Conservation (phyloP, 352 stramenopile species). For the Phytophthora brassicae region DNA sequence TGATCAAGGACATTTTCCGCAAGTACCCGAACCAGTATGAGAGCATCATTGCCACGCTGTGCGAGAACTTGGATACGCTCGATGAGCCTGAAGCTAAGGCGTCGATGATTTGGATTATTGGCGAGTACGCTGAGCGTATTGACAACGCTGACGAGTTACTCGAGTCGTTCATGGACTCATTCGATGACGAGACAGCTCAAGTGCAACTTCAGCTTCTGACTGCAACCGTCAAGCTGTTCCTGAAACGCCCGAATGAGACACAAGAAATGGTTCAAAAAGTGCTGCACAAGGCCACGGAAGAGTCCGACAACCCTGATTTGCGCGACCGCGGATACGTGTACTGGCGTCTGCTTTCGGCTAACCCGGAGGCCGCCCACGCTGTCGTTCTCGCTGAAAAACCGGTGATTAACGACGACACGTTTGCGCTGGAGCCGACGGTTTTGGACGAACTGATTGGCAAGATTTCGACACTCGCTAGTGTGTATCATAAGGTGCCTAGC, state of each 20-base stretch:
- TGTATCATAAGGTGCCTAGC: conserved; percentile 97
- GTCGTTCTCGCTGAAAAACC: conserved; percentile 98
- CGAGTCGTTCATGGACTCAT: conserved; percentile 98
- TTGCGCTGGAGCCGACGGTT: conserved; percentile 92
- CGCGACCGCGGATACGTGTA: conserved; percentile 99
- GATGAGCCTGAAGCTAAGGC: conserved; percentile 99
- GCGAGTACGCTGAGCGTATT: conserved; percentile 99
- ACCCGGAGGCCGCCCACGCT: conserved; percentile 97
- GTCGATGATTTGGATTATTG: conserved; percentile 99
- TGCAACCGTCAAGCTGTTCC: conserved; percentile 98
- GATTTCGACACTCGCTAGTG: conserved; percentile 96
- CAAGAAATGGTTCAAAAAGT: conserved; percentile 98
- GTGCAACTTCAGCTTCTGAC: conserved; percentile 99
- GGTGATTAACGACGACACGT: conserved; percentile 99
- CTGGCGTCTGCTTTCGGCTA: conserved; percentile 97
- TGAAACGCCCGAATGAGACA: conserved; percentile 94
- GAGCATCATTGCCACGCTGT: conserved; percentile 98
- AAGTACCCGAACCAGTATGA: conserved; percentile 99
- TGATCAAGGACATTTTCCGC: conserved; percentile 99
- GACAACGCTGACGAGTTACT: conserved; percentile 99
- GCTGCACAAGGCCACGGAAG: conserved; percentile 97
- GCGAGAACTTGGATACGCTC: conserved; percentile 99
- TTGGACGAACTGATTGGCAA: conserved; percentile 97
- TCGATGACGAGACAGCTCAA: conserved; percentile 96
- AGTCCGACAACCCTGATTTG: conserved; percentile 98